Evolutionary conservation across 2,329 filamentous ascomycete genomes (phyloP).

Genomic region (Penicillium glabrum): DNA sequence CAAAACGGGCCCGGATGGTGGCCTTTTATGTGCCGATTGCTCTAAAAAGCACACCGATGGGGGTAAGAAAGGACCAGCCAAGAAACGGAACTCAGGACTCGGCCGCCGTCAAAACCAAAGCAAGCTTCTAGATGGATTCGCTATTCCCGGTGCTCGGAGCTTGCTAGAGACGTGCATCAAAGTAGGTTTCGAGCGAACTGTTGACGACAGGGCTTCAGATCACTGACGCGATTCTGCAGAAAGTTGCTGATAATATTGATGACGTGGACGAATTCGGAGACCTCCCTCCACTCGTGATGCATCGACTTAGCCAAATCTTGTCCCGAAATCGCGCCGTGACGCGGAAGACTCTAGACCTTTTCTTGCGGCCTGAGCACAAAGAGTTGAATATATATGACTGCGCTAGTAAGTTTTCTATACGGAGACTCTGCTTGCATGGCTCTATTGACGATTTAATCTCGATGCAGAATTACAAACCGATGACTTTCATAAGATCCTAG

Average conservation of each 20-base stretch:
- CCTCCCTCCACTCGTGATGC: conserved; percentile 57
- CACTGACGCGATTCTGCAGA: conserved; percentile 34
- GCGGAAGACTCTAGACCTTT: conserved; percentile 45
- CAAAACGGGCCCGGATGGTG: conserved; percentile 76
- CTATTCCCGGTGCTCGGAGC: conserved; percentile 43
- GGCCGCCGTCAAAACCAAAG: conserved; percentile 77
- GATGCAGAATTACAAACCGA: conserved; percentile 64
- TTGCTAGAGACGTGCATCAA: conserved; percentile 60
- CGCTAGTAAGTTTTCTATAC: conserved; percentile 46
- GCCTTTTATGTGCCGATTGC: conserved; percentile 80
- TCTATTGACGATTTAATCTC: conserved; percentile 2
- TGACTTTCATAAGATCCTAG: conserved; percentile 79
- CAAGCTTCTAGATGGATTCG: conserved; percentile 74
- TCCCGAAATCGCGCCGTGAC: conserved; percentile 62
- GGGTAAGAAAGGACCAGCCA: conserved; percentile 56
- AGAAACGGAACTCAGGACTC: conserved; percentile 56
- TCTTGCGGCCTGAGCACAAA: conserved; percentile 54
- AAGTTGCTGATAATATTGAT: conserved; percentile 62
- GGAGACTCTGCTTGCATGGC: background rate
- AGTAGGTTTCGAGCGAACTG: conserved; percentile 24
- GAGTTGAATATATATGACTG: conserved; percentile 62
- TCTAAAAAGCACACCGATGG: conserved; percentile 71
- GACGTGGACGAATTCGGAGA: conserved; percentile 67
- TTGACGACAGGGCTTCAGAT: conserved; percentile 8
- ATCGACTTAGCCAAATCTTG: conserved; percentile 62